Conservation (phyloP, 2,329 filamentous ascomycete species). For the Fusarium nelsonii region DNA sequence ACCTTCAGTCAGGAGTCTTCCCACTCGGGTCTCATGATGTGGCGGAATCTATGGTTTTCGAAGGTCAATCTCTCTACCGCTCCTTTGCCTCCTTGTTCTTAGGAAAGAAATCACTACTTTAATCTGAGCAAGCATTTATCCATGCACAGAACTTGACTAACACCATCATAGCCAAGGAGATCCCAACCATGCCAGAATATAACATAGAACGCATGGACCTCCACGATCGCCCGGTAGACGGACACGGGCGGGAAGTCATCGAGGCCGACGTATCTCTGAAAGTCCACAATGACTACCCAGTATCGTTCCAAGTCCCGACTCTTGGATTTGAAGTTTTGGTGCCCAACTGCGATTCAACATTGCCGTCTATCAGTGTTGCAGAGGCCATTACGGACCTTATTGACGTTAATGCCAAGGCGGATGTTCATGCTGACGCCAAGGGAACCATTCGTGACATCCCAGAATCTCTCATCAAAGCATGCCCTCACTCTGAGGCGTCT, state of each 20-base stretch:
- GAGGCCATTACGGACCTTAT: slow-evolving; percentile 77
- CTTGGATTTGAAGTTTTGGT: slow-evolving; percentile 89
- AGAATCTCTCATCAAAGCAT: slow-evolving; percentile 76
- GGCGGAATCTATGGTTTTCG: slow-evolving; percentile 79
- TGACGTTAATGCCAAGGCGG: slow-evolving; percentile 73
- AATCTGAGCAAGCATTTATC: slow-evolving; percentile 44
- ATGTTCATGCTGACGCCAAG: slow-evolving; percentile 76
- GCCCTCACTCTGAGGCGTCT: slow-evolving; percentile 81
- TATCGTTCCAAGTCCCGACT: slow-evolving; percentile 81
- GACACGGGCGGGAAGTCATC: slow-evolving; percentile 72
- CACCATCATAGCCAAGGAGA: slow-evolving; percentile 68
- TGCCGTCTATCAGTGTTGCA: slow-evolving; percentile 82
- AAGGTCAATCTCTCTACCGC: slow-evolving; percentile 82
- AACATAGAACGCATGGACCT: slow-evolving; percentile 86
- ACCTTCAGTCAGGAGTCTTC: slow-evolving; percentile 82
- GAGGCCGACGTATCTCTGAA: slow-evolving; percentile 81
- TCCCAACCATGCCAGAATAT: slow-evolving; percentile 84
- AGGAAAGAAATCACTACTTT: slow-evolving; percentile 66
- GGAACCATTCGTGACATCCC: slow-evolving; percentile 81
- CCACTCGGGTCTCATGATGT: slow-evolving; percentile 82
- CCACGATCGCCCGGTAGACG: slow-evolving; percentile 72
- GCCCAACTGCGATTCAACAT: slow-evolving; percentile 78
- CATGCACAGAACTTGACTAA: slow-evolving; percentile 48
- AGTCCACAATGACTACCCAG: slow-evolving; percentile 80
- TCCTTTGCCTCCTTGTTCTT: slow-evolving; percentile 72